Base-by-base conservation (phyloP, 139 green algal species). In the Dunaliella primolecta region DNA sequence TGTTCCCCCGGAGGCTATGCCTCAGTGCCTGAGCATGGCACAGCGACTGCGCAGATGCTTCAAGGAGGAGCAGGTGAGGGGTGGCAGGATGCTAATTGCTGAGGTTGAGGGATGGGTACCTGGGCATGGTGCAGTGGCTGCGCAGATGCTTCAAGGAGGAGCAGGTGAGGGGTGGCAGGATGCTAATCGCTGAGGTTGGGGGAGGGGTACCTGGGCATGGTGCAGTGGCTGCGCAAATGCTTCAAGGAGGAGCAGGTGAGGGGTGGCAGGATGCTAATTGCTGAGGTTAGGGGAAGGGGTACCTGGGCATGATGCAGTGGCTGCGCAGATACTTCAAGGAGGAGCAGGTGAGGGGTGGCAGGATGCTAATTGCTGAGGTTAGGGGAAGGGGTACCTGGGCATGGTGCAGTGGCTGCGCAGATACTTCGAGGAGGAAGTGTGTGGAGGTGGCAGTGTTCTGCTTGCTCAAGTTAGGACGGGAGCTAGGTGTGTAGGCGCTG, bases 1-100 rank as follows among this genome's bases (percentile, higher is more conserved):
- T 88, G 93, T 98, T 70, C 93, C 88, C 11, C 94, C 95, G 11
- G 93, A 98, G 85, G 91, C 86, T 7, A 38, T 95, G 72, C 31
- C 3, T 1, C 72, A 94, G 81, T 88, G 82, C 56, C 21, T 90
- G 34, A 30, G 36, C 70, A 91, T 92, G 78, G 82, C 81, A 1
- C 29, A 84, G 34, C 3, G 24, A 1, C 78, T 89, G 35, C 75
- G 85, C 38, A 27, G 2, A 0, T n/a, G 37, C 78, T 37, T 34
- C 31, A 20, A 70, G 74, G 24, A 7, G 76, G 27, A 0, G 1
- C 27, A 0, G 71, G 27, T 34, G 72, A 81, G 33, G 2, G 24
- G 27, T n/a, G n/a, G n/a, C n/a, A n/a, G n/a, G n/a, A n/a, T n/a
- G n/a, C n/a, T n/a, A n/a, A n/a, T n/a, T n/a, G n/a, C n/a, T n/a